Evolutionary conservation across 2,329 filamentous ascomycete genomes (phyloP).

Genomic region (Fusarium avenaceum): DNA sequence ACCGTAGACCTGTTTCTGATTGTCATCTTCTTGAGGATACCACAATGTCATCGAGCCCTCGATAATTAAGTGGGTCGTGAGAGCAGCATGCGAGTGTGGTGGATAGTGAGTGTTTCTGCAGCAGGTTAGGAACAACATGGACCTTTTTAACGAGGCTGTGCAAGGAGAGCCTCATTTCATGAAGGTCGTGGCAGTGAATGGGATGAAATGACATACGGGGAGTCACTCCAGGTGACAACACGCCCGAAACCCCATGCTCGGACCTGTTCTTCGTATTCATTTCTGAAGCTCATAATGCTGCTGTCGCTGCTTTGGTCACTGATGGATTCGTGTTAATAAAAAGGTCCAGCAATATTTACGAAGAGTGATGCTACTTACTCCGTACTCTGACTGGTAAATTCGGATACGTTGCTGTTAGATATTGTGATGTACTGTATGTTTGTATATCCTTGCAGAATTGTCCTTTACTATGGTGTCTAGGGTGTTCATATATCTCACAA

Average conservation of each 20-base stretch:
- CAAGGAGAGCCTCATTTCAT: conserved; percentile 5
- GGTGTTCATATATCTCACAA: background rate
- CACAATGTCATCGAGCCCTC: conserved; percentile 74
- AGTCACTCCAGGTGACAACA: conserved; percentile 80
- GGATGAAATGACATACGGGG: conserved; percentile 65
- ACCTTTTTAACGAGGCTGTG: conserved; percentile 13
- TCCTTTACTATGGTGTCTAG: background rate
- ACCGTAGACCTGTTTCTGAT: conserved; percentile 70
- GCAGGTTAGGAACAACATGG: conserved; percentile 20
- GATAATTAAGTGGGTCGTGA: conserved; percentile 79
- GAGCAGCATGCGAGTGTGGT: conserved; percentile 73
- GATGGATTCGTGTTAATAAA: background rate
- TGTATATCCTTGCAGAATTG: background rate
- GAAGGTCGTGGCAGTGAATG: background rate
- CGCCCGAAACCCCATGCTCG: conserved; percentile 76
- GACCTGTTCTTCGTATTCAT: conserved; percentile 68
- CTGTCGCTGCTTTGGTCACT: conserved; percentile 5
- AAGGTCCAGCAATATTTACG: background rate
- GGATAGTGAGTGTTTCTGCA: conserved; percentile 75
- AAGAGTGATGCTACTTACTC: background rate
- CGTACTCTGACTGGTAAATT: background rate
- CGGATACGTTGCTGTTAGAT: background rate
- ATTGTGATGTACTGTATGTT: background rate
- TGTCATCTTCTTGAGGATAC: conserved; percentile 71
- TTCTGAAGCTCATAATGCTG: conserved; percentile 48